These are phyloP conservation scores for Vitis hybrid DNA, from an alignment of 177 flowering plant genomes.

Conservation along the genomic window DNA sequence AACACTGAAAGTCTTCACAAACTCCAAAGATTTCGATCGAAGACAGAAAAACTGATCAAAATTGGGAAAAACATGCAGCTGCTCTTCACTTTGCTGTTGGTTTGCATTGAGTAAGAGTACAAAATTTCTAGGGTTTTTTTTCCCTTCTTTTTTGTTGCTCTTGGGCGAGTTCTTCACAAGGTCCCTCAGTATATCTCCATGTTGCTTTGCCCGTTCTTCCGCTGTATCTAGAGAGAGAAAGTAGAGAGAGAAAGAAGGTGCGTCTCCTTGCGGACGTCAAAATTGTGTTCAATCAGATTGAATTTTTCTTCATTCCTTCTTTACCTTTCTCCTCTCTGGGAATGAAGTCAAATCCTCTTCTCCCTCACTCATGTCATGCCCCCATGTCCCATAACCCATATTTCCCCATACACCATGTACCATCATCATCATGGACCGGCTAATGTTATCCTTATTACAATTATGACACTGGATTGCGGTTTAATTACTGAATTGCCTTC, in stretches of 20 bases:
- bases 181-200: slow-evolving; percentile 10
- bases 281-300: slow-evolving; percentile 57
- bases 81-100: no score
- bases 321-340: slow-evolving; percentile 17
- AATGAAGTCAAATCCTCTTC: slow-evolving; percentile 38
- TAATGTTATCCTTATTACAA: no score
- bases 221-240: slow-evolving; percentile 37
- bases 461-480: no score
- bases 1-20: slow-evolving; percentile 5
- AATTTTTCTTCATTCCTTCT: slow-evolving; percentile 42
- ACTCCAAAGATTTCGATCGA: slow-evolving; percentile 11
- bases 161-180: not conserved
- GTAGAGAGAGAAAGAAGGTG: slow-evolving; percentile 20
- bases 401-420: no score
- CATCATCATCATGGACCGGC: no score
- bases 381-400: no score
- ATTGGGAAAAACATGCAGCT: not conserved
- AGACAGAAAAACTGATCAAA: not conserved
- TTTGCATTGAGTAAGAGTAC: no score
- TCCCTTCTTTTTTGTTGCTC: slow-evolving; percentile 4
- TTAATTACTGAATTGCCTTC: no score
- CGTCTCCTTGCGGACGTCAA: slow-evolving; percentile 85
- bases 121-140: not conserved
- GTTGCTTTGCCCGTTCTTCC: slow-evolving; percentile 27
- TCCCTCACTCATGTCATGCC: not conserved